phyloP scores from a whole-genome alignment of 345 rosid genomes.

The Limnanthes douglasii region DNA sequence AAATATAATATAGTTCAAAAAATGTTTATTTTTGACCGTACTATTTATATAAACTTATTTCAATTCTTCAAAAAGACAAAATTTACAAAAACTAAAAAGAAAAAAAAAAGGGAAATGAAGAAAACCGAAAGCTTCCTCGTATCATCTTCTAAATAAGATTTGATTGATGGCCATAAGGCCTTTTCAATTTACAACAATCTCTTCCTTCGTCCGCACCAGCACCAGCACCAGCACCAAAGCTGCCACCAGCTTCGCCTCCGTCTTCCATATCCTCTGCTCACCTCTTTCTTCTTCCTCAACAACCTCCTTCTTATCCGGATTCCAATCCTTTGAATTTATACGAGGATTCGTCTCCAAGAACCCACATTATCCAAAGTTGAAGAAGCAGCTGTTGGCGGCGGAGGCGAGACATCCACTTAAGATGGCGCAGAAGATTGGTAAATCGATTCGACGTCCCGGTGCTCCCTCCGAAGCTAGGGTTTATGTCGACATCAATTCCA shows the following conservation, averaged over 20 bases:
- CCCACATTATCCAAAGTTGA: slow-evolving; percentile 12
- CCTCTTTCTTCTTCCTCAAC: slow-evolving; percentile 8
- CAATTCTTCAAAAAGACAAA: no score
- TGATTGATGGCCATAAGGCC: slow-evolving; percentile 76
- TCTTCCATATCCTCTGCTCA: slow-evolving; percentile 7
- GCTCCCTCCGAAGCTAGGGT: slow-evolving; percentile 95
- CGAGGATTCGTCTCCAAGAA: slow-evolving; percentile 24
- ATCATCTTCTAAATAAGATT: no score
- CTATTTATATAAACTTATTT: no score
- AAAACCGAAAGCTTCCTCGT: no score
- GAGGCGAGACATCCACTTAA: slow-evolving; percentile 9
- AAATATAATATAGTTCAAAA: no score
- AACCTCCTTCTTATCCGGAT: slow-evolving; percentile 4
- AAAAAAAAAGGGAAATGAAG: no score
- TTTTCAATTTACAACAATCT: slow-evolving; percentile 21
- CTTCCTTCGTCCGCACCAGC: slow-evolving; percentile 14
- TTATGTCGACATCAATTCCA: slow-evolving; percentile 72
- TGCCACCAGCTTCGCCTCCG: slow-evolving; percentile 11
- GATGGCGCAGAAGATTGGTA: slow-evolving; percentile 95
- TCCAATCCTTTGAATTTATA: slow-evolving; percentile 4
- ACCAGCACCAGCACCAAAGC: no score
- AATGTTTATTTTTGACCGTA: no score
- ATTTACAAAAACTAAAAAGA: no score
- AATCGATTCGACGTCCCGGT: slow-evolving; percentile 86
- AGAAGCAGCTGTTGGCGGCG: slow-evolving; percentile 11